Evolutionary conservation across 495 filamentous ascomycete species (phyloP), one percentile per base, ranked within the genome.

Genomic region (Aspergillus heteromorphus): DNA sequence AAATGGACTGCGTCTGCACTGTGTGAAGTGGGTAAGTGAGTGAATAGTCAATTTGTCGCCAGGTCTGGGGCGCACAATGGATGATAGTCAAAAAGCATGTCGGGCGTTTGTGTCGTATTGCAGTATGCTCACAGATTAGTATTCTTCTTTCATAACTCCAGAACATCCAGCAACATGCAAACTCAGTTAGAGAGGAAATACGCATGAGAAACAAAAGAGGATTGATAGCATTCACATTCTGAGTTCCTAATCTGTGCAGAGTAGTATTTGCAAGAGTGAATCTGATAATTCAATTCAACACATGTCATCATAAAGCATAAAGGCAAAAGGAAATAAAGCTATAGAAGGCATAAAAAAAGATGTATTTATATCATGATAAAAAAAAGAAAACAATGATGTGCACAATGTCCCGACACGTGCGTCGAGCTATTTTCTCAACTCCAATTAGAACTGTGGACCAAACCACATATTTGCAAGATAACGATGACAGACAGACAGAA

Each of bases 291-390:
- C 16, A 23, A 47, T n/a, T n/a, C n/a, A n/a, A n/a, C n/a, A n/a
- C 43, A 47, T 47, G 21, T 47, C 43, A 47, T 47, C 43, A 29
- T 47, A 29, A 47, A 23, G 43, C 7, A 47, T 27, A 21, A 47
- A 9, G 11, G 14, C 14, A 29, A 45, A 23, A 25, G 20, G 4
- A 25, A 18, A 23, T 2, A 45, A 18, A n/a, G n/a, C n/a, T n/a
- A n/a, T n/a, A n/a, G n/a, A n/a, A n/a, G n/a, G 19, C 8, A 1
- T 45, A 0, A 14, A 11, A 8, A 23, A 23, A 8, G 16, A 16
- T 47, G 43, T 47, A 47, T 47, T 30, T 47, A 47, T 47, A 47
- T 47, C 43, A 27, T 47, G n/a, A n/a, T n/a, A n/a, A n/a, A n/a
- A 27, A 29, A 29, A 16, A 27, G 20, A 45, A 42, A 43, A 6